phyloP scores from a whole-genome alignment of 176 grass and related monocot genomes.

The Phyllostachys edulis region DNA sequence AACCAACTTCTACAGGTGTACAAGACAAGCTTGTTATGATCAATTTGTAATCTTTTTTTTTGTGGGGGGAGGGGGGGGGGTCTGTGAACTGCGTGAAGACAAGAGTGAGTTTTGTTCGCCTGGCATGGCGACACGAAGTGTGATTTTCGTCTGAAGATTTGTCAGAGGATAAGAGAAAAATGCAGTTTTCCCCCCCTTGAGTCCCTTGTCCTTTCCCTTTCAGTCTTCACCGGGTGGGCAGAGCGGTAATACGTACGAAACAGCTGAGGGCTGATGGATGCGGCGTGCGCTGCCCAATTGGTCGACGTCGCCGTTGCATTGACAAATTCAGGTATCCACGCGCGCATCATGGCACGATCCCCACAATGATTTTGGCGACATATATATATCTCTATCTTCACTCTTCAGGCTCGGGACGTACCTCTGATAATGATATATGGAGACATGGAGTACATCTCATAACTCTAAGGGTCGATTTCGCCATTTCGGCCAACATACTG shows the following conservation, averaged over 20 bases:
- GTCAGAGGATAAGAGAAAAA: neutral
- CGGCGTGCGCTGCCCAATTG: neutral
- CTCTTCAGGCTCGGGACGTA: neutral
- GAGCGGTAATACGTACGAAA: neutral
- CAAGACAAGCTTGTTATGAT: neutral
- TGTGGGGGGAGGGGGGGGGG: too few relatives aligned
- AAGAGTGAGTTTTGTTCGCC: neutral
- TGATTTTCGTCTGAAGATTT: neutral
- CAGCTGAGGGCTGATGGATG: neutral
- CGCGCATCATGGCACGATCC: conserved; percentile 28
- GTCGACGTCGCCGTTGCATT: conserved; percentile 27
- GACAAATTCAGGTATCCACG: conserved; percentile 18
- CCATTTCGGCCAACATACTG: neutral
- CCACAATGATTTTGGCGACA: neutral
- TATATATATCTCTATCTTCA: too few relatives aligned
- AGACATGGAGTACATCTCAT: neutral
- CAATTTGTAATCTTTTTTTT: neutral
- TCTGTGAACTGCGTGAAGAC: neutral
- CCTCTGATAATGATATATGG: neutral
- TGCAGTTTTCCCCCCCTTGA: neutral
- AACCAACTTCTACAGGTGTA: neutral
- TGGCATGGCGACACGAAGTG: neutral
- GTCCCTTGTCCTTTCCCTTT: neutral
- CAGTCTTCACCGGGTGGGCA: neutral
- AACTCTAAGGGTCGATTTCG: neutral